These are phyloP conservation scores for Fusarium lyarnte DNA, from an alignment of 2,329 filamentous ascomycete genomes.

Conservation along the genomic window DNA sequence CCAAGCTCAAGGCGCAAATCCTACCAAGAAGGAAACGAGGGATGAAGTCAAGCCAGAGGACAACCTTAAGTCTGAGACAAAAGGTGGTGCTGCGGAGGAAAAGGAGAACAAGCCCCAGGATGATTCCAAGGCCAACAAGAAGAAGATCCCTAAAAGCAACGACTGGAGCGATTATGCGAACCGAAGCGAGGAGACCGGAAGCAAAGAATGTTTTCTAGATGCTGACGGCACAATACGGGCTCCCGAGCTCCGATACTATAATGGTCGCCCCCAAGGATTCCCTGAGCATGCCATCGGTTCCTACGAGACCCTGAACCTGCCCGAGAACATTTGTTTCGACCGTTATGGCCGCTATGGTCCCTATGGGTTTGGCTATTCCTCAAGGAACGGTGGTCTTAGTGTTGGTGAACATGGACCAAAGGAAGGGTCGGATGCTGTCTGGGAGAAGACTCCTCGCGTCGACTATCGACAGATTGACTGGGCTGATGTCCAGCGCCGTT, in stretches of 20 bases:
- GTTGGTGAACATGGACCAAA: constrained; percentile 86
- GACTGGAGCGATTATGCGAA: constrained; percentile 49
- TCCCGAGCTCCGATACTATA: constrained; percentile 76
- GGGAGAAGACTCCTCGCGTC: constrained; percentile 75
- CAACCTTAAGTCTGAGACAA: constrained; percentile 3
- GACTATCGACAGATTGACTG: constrained; percentile 83
- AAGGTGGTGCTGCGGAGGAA: constrained; percentile 1
- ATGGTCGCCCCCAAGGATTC: constrained; percentile 84
- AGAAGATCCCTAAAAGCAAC: constrained; percentile 43
- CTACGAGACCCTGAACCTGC: constrained; percentile 80
- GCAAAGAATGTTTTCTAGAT: constrained; percentile 84
- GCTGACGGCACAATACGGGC: constrained; percentile 69
- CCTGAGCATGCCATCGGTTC: constrained; percentile 89
- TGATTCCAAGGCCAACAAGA: constrained; percentile 22
- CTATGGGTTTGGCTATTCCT: constrained; percentile 89
- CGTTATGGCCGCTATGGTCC: constrained; percentile 87
- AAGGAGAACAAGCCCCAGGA: constrained; percentile 14
- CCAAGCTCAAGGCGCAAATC: constrained; percentile 4
- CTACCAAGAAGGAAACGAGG: constrained; percentile 8
- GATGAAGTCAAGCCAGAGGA: constrained; percentile 11
- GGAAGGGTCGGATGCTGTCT: constrained; percentile 82
- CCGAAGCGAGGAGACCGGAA: constrained; percentile 56
- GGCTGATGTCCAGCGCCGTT: constrained; percentile 80
- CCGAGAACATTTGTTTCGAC: constrained; percentile 92
- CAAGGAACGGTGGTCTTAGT: constrained; percentile 80